phyloP scores from a whole-genome alignment of 2,329 filamentous ascomycete species.

The Madurella fahalii region DNA sequence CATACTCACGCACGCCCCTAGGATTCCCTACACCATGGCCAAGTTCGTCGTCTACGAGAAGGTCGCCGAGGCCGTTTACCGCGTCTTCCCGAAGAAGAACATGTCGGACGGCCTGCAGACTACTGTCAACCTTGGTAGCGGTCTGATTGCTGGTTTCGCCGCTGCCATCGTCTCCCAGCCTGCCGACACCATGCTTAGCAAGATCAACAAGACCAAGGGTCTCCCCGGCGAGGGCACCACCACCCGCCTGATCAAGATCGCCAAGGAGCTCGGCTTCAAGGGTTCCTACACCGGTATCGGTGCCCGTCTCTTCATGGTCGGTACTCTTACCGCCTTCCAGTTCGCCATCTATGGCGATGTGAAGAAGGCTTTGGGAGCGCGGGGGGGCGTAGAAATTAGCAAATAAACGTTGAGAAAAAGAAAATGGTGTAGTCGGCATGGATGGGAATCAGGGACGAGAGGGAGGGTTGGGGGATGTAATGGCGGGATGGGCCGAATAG shows the following conservation, averaged over 20 bases:
- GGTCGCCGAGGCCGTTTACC: constrained; percentile 65
- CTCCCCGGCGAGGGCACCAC: constrained; percentile 73
- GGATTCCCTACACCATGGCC: constrained; percentile 82
- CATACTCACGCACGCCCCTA: constrained; percentile 32
- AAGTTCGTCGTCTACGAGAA: constrained; percentile 88
- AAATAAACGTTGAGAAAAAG: constrained; percentile 38
- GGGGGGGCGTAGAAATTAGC: constrained; percentile 70
- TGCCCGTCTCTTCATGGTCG: constrained; percentile 54
- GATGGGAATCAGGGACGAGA: background rate
- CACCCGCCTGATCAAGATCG: constrained; percentile 74
- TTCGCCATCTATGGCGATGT: constrained; percentile 80
- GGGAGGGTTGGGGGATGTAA: background rate
- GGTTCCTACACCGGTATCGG: constrained; percentile 73
- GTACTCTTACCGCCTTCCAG: constrained; percentile 67
- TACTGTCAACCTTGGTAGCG: constrained; percentile 54
- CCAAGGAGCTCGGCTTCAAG: constrained; percentile 68
- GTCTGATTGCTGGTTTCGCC: constrained; percentile 62
- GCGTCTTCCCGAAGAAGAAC: constrained; percentile 60
- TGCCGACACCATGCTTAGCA: constrained; percentile 80
- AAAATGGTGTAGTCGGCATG: background rate
- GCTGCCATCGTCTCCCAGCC: constrained; percentile 78
- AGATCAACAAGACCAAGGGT: constrained; percentile 88
- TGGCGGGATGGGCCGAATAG: background rate
- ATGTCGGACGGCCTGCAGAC: constrained; percentile 64
- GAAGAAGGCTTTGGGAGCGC: constrained; percentile 66